Evolutionary conservation across 352 stramenopile genomes (phyloP).

Genomic region (Pythium periplocum): DNA sequence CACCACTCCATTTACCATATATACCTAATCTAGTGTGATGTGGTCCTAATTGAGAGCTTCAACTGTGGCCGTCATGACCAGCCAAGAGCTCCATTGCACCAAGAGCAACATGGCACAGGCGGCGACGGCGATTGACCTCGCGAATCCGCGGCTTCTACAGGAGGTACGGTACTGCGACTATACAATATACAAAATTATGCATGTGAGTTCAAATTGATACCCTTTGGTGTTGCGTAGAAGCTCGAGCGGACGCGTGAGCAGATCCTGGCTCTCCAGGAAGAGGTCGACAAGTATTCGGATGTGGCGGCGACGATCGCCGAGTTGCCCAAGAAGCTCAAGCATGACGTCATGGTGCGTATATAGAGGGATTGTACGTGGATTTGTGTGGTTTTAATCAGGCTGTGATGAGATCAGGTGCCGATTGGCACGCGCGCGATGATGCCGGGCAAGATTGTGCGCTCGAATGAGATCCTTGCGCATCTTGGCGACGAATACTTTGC

Average conservation of each 20-base stretch:
- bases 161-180: slow-evolving; percentile 26
- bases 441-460: slow-evolving; percentile 75
- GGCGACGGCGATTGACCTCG: slow-evolving; percentile 21
- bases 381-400: not conserved
- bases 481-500: slow-evolving; percentile 79
- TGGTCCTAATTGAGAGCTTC: too few relatives aligned
- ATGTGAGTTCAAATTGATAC: too few relatives aligned
- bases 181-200: not conserved
- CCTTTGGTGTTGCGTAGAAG: slow-evolving; percentile 20
- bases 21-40: too few relatives aligned
- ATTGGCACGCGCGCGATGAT: slow-evolving; percentile 82
- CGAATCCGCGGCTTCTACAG: slow-evolving; percentile 54
- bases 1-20: too few relatives aligned
- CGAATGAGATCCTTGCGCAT: slow-evolving; percentile 81
- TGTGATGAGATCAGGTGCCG: slow-evolving; percentile 29
- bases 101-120: slow-evolving; percentile 14
- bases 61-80: not conserved
- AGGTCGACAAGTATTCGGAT: slow-evolving; percentile 47
- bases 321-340: slow-evolving; percentile 72
- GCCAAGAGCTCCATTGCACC: not conserved
- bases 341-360: slow-evolving; percentile 63
- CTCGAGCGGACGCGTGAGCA: slow-evolving; percentile 51
- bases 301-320: slow-evolving; percentile 51
- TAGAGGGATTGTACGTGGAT: not conserved
- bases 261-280: slow-evolving; percentile 44